Conservation (phyloP, 768 basidiomycete genomes). For the Rhodotorula kratochvilovae region DNA sequence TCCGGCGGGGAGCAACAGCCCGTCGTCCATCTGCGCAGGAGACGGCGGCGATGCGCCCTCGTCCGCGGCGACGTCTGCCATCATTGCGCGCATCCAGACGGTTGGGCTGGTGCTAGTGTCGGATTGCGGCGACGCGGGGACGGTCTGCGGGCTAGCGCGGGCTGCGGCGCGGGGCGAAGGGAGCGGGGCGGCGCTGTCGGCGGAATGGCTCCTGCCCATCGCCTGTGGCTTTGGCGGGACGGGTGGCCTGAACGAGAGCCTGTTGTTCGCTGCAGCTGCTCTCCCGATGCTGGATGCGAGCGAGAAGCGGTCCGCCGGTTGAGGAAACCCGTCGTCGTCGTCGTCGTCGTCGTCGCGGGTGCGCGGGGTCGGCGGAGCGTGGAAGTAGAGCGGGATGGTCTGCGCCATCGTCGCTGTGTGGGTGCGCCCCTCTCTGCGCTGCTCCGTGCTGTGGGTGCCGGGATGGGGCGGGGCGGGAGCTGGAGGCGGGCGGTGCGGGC, state of each 20-base stretch:
- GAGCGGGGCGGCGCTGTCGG: not conserved
- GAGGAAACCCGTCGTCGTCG: not conserved
- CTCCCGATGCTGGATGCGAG: not conserved
- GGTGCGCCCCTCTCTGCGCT: too few relatives aligned
- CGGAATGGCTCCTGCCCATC: not conserved
- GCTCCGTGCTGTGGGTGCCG: not conserved
- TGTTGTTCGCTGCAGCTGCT: not conserved
- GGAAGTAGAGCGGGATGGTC: not conserved
- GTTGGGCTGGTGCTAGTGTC: not conserved
- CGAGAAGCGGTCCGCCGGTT: slow-evolving; percentile 6
- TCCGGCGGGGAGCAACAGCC: not conserved
- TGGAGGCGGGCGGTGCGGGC: too few relatives aligned
- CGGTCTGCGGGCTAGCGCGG: not conserved
- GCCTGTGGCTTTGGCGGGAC: slow-evolving; percentile 6
- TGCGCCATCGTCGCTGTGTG: not conserved
- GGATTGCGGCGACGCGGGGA: not conserved
- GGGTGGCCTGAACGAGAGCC: not conserved
- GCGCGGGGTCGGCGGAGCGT: not conserved
- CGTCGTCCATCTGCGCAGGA: not conserved
- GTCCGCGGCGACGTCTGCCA: too few relatives aligned
- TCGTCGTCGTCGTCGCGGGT: not conserved
- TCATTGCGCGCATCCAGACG: slow-evolving; percentile 6
- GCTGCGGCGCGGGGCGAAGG: not conserved
- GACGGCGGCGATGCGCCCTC: not conserved
- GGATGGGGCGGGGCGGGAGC: too few relatives aligned